Conservation (phyloP, 2,329 filamentous ascomycete species). For the Drechslerella coelobrocha region DNA sequence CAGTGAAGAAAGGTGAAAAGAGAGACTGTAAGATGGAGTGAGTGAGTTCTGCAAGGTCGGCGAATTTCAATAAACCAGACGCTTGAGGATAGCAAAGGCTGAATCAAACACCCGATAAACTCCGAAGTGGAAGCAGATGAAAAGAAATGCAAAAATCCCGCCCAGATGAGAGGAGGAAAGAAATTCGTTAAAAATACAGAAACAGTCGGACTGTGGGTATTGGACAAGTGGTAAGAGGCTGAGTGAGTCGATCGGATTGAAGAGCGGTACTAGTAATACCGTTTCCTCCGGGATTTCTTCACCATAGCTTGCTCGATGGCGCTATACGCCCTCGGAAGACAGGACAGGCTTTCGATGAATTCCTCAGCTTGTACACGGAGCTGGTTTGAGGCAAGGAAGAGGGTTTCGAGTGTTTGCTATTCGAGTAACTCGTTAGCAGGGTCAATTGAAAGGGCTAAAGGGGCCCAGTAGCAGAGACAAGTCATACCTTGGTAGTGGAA, state of each 20-base stretch:
- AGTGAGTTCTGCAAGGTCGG: neutral
- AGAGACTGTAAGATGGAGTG: constrained; percentile 2
- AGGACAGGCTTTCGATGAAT: constrained; percentile 48
- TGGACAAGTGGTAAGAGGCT: neutral
- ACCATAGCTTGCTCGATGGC: constrained; percentile 49
- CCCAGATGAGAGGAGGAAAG: constrained; percentile 3
- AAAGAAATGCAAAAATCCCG: constrained; percentile 2
- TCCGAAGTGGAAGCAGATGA: constrained; percentile 1
- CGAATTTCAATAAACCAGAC: neutral
- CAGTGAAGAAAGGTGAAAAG: constrained; percentile 6
- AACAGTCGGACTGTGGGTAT: neutral
- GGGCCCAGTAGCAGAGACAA: neutral
- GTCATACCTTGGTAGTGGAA: constrained; percentile 45
- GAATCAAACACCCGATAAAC: neutral
- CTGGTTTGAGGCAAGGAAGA: constrained; percentile 49
- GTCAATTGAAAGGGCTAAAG: neutral
- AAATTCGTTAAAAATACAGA: constrained; percentile 19
- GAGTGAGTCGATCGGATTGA: neutral
- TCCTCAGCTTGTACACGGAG: constrained; percentile 49
- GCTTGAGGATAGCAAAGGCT: neutral
- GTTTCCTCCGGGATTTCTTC: constrained; percentile 30
- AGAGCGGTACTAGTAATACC: constrained; percentile 25
- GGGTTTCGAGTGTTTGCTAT: constrained; percentile 47
- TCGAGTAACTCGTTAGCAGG: constrained; percentile 6
- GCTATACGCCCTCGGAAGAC: constrained; percentile 46